Percentiles rank a stretch among this genome's conserved stretches.
Conservation (phyloP, 1,284 basidiomycete species). For the Blastosporella zonata region DNA sequence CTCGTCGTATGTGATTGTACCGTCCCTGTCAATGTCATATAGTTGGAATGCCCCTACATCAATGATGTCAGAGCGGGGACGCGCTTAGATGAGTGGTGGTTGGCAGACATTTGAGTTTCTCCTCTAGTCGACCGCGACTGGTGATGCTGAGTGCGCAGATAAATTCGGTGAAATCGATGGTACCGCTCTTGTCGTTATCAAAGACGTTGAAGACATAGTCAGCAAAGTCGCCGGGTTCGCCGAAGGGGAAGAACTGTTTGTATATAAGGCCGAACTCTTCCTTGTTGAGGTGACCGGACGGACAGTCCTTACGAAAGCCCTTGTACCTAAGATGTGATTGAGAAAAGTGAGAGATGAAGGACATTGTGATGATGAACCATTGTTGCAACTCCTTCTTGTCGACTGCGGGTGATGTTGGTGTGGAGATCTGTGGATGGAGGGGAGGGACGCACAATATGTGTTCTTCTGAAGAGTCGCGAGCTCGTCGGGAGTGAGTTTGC, state of each 20-base stretch:
- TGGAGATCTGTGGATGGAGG: slow-evolving; percentile 19
- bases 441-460: slow-evolving; percentile 83
- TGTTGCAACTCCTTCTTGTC: slow-evolving; percentile 99
- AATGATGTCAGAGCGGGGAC: slow-evolving; percentile 17
- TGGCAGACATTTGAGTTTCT: slow-evolving; percentile 94
- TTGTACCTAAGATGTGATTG: slow-evolving; percentile 74
- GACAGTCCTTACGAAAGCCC: slow-evolving; percentile 98
- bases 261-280: slow-evolving; percentile 97
- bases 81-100: slow-evolving; percentile 13
- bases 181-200: slow-evolving; percentile 93
- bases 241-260: slow-evolving; percentile 99
- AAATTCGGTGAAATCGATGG: slow-evolving; percentile 98
- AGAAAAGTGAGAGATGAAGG: slow-evolving; percentile 10
- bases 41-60: slow-evolving; percentile 95
- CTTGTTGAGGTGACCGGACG: slow-evolving; percentile 95
- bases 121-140: slow-evolving; percentile 89
- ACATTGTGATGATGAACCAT: slow-evolving; percentile 55
- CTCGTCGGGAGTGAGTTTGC: slow-evolving; percentile 94
- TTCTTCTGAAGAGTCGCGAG: slow-evolving; percentile 96
- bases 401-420: slow-evolving; percentile 54
- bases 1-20: slow-evolving; percentile 95
- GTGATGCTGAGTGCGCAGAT: slow-evolving; percentile 97
- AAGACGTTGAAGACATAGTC: slow-evolving; percentile 99
- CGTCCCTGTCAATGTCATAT: slow-evolving; percentile 98
- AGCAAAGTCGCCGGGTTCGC: slow-evolving; percentile 95